phyloP scores from a whole-genome alignment of 768 basidiomycete species.

The Lentinula sp. region DNA sequence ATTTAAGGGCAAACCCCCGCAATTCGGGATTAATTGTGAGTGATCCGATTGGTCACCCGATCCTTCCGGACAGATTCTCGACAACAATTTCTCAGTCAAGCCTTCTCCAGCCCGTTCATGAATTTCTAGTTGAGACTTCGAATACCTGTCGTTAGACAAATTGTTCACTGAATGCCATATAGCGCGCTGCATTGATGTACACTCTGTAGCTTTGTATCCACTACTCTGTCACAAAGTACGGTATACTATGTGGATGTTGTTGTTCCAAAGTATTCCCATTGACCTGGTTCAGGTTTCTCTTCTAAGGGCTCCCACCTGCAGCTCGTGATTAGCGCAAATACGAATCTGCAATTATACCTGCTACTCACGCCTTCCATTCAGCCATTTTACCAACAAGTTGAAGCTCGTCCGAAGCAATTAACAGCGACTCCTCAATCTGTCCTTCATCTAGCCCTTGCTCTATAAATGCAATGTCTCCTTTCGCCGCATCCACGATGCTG shows the following conservation, averaged over 20 bases:
- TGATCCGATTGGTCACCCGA: not conserved
- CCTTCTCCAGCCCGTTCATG: not conserved
- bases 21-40: not conserved
- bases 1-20: not conserved
- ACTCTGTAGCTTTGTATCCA: not conserved
- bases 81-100: not conserved
- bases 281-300: slow-evolving; percentile 72
- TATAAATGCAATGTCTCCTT: slow-evolving; percentile 56
- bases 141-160: not conserved
- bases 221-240: not conserved
- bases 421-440: slow-evolving; percentile 81
- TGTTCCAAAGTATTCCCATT: slow-evolving; percentile 78
- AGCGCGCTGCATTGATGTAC: not conserved
- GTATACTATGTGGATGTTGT: slow-evolving; percentile 37
- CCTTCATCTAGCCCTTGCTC: slow-evolving; percentile 80
- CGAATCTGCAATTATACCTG: slow-evolving; percentile 5
- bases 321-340: slow-evolving; percentile 8
- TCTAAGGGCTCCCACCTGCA: slow-evolving; percentile 85
- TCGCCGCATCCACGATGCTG: slow-evolving; percentile 60
- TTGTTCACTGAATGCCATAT: not conserved
- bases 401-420: slow-evolving; percentile 80
- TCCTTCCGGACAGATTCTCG: not conserved
- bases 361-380: slow-evolving; percentile 93
- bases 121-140: not conserved
- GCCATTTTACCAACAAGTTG: slow-evolving; percentile 73